Evolutionary conservation across 352 stramenopile genomes (phyloP).

Genomic region (Phytophthora agathidicida): DNA sequence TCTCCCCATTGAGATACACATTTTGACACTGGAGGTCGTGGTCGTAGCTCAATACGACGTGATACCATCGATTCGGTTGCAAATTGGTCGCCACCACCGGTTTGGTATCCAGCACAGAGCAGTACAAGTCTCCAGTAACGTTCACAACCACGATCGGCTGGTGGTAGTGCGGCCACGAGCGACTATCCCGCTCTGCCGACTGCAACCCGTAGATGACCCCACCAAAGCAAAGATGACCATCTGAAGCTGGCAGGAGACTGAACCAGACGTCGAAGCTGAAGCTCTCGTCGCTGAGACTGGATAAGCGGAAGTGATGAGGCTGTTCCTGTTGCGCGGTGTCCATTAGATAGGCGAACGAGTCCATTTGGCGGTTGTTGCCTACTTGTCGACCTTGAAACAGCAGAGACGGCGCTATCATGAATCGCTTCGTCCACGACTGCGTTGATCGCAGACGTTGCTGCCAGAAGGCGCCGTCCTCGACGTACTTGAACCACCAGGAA

Average conservation of each 20-base stretch:
- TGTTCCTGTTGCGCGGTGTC: neutral
- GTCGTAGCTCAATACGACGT: conserved; percentile 39
- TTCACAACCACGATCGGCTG: conserved; percentile 37
- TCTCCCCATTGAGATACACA: conserved; percentile 36
- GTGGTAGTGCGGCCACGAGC: conserved; percentile 30
- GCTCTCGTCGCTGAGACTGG: conserved; percentile 3
- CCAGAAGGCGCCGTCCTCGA: conserved; percentile 1
- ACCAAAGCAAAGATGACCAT: conserved; percentile 16
- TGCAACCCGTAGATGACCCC: conserved; percentile 39
- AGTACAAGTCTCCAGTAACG: conserved; percentile 31
- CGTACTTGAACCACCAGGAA: conserved; percentile 1
- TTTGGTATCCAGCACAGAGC: conserved; percentile 34
- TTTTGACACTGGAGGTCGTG: conserved; percentile 14
- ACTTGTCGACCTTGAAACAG: conserved; percentile 13
- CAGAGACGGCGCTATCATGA: conserved; percentile 10
- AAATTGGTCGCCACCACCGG: conserved; percentile 28
- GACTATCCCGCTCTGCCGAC: conserved; percentile 8
- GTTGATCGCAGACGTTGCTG: neutral
- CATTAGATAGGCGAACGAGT: conserved; percentile 8
- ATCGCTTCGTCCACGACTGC: conserved; percentile 7
- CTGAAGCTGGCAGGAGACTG: conserved; percentile 24
- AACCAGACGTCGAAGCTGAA: conserved; percentile 35
- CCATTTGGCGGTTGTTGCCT: conserved; percentile 3
- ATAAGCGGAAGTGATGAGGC: conserved; percentile 1
- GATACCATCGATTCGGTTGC: conserved; percentile 37